Evolutionary conservation across 495 filamentous ascomycete species (phyloP).

Genomic region (Melanomma pulvis-pyrius): DNA sequence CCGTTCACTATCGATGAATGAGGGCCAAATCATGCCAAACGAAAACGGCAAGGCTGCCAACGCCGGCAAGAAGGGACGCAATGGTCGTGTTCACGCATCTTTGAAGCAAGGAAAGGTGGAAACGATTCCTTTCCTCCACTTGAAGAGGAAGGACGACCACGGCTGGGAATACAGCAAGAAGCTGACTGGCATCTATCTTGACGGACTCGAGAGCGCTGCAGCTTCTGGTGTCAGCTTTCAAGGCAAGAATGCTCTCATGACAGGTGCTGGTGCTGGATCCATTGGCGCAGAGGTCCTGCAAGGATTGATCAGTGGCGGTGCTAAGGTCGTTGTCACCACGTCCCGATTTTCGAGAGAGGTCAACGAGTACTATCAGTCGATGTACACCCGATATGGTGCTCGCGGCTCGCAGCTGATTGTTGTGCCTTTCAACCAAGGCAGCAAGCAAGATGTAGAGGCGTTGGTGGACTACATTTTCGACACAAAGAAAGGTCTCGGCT

Average conservation of each 20-base stretch:
- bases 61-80: constrained; percentile 65
- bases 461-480: constrained; percentile 96
- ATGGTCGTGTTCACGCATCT: constrained; percentile 59
- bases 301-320: constrained; percentile 93
- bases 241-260: constrained; percentile 97
- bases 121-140: constrained; percentile 95
- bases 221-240: constrained; percentile 85
- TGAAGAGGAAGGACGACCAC: constrained; percentile 90
- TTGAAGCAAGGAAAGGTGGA: constrained; percentile 85
- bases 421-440: constrained; percentile 98
- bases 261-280: constrained; percentile 94
- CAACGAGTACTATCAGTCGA: constrained; percentile 98
- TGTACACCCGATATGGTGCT: constrained; percentile 92
- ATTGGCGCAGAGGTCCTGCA: constrained; percentile 99
- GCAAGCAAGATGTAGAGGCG: constrained; percentile 93
- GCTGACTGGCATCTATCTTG: constrained; percentile 87
- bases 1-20: constrained; percentile 92
- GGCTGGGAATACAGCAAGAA: constrained; percentile 99
- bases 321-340: constrained; percentile 93
- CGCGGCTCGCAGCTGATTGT: constrained; percentile 96
- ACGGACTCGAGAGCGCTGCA: constrained; percentile 87
- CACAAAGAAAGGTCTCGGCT: constrained; percentile 92
- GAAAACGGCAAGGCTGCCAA: constrained; percentile 65
- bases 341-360: constrained; percentile 95
- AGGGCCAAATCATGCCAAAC: constrained; percentile 90